Evolutionary conservation across 2,329 filamentous ascomycete genomes (phyloP), one percentile per base, ranked within the genome.

Genomic region (Aureobasidium namibiae): DNA sequence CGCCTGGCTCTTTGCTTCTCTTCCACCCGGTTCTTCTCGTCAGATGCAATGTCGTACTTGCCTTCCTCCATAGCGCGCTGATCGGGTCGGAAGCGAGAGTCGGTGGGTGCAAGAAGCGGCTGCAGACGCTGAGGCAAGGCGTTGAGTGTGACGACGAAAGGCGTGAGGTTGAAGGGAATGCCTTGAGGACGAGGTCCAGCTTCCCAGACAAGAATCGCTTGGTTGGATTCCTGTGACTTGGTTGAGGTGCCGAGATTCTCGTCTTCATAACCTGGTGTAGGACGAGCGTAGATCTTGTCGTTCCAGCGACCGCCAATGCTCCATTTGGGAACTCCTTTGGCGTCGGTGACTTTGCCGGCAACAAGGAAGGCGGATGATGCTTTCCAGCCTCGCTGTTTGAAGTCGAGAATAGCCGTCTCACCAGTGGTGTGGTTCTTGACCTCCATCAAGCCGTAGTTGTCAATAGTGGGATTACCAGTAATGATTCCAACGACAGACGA

Each of bases 21-120:
- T 73, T 99, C 94, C 0, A 99, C 83, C 1, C 94, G 82, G 68
- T 92, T 94, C 82, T 99, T 99, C 78, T 99, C 94, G 5, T 82
- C 83, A 0, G 92, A 94, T 1, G 94, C 94, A 61, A 94, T 80
- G 68, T 97, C 92, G 69, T 99, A 99, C 73, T 92, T 84, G n/a
- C 92, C 94, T 62, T 97, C 92, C 72, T 99, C 94, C 94, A 99
- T 99, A 1, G 94, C 94, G 11, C 94, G 82, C 76, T 99, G 94
- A 73, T 99, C 94, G 0, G 94, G 92, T 31, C 94, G 82, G 33
- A 96, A 78, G n/a, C 94, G 82, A 1, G 92, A 95, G 72, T 99
- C 94, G 0, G 94, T 99, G 0, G 94, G 94, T 38, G 94, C 89
- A 16, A 99, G 76, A 75, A 87, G 84, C 4, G 87, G 83, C 54